These are phyloP conservation scores for Jacaranda copaia DNA, from an alignment of 257 asterid species.

Conservation along the genomic window DNA sequence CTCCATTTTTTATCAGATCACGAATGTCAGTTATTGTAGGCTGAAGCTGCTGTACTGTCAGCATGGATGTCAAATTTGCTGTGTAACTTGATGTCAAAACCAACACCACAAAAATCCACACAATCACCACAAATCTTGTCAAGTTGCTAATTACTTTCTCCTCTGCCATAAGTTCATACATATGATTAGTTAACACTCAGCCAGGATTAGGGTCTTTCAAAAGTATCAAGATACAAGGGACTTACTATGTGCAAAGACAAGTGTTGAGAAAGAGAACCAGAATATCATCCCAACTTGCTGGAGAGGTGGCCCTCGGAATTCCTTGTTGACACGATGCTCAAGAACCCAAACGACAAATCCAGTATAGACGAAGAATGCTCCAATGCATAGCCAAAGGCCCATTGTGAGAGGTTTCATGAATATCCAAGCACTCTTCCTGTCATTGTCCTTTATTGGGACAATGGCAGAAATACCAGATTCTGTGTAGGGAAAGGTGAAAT, in stretches of 20 bases:
- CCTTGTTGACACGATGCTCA: slow-evolving; percentile 57
- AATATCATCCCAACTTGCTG: slow-evolving; percentile 59
- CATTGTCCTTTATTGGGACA: slow-evolving; percentile 45
- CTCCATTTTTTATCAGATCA: slow-evolving; percentile 48
- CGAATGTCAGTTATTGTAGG: slow-evolving; percentile 46
- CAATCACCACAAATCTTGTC: slow-evolving; percentile 57
- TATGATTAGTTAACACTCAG: background rate
- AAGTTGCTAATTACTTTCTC: slow-evolving; percentile 61
- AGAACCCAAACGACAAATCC: slow-evolving; percentile 65
- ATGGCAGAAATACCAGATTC: slow-evolving; percentile 47
- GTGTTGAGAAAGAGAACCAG: slow-evolving; percentile 65
- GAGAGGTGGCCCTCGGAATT: slow-evolving; percentile 52
- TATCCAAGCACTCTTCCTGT: slow-evolving; percentile 54
- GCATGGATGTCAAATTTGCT: slow-evolving; percentile 65
- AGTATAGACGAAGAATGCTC: slow-evolving; percentile 50
- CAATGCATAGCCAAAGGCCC: slow-evolving; percentile 55
- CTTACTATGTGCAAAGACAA: slow-evolving; percentile 67
- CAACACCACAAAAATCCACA: slow-evolving; percentile 65
- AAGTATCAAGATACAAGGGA: background rate
- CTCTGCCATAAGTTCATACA: slow-evolving; percentile 40
- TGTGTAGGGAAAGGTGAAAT: slow-evolving; percentile 52
- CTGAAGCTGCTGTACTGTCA: slow-evolving; percentile 61
- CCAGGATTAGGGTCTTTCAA: background rate
- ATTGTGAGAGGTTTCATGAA: slow-evolving; percentile 59
- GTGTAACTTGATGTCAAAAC: slow-evolving; percentile 66